Percentiles rank a stretch among this genome's conserved stretches.
Evolutionary conservation across 2,329 filamentous ascomycete genomes (phyloP).

Genomic region (Colletotrichum shisoi): DNA sequence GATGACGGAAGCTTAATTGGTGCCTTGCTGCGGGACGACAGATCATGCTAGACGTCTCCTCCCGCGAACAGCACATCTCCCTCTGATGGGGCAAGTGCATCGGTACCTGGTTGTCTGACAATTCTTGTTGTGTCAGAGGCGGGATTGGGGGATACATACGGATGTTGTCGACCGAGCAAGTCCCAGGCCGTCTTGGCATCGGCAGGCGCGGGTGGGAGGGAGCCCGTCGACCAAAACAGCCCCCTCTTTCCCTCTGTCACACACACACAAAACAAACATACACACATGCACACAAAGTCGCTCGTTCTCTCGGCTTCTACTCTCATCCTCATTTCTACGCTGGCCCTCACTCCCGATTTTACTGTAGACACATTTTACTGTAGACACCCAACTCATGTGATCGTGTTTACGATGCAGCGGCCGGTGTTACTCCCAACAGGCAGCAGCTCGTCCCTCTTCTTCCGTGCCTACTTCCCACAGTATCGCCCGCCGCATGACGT

Average conservation of each 20-base stretch:
- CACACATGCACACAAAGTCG: too few relatives aligned
- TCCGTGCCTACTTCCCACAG: neutral
- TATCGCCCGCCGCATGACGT: slow-evolving; percentile 6
- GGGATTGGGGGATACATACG: neutral
- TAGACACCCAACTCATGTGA: too few relatives aligned
- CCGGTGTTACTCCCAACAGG: neutral
- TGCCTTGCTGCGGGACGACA: neutral
- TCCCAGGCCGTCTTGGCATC: slow-evolving; percentile 21
- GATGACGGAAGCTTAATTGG: slow-evolving; percentile 28
- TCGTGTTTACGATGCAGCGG: neutral
- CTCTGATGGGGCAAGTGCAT: neutral
- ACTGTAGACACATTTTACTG: too few relatives aligned
- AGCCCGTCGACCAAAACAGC: neutral
- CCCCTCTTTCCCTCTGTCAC: neutral
- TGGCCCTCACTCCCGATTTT: too few relatives aligned
- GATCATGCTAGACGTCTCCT: neutral
- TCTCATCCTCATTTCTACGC: too few relatives aligned
- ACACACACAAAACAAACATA: neutral
- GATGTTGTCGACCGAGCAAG: slow-evolving; percentile 5
- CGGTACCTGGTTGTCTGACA: neutral
- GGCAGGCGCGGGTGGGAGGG: slow-evolving; percentile 6
- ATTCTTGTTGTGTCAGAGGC: neutral
- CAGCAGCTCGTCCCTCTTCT: neutral
- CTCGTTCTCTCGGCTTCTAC: too few relatives aligned
- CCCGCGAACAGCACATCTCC: neutral